Evolutionary conservation across 192 early-diverging fungal genomes (phyloP), one percentile per base, ranked within the genome.

Genomic region (Entomortierella lignicola): DNA sequence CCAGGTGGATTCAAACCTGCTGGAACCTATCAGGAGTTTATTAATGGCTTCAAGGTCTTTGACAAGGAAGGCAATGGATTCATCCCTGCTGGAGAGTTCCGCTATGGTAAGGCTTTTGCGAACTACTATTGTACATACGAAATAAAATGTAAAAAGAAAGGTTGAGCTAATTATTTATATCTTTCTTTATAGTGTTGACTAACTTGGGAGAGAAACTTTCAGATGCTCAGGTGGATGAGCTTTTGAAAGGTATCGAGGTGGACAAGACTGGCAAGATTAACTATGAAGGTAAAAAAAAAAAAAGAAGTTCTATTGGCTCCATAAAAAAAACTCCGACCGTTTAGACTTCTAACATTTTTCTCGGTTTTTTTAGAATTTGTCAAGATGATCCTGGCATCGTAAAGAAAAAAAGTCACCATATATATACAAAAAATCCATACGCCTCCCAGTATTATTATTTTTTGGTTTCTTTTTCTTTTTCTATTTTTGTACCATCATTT

Each of bases 41-140:
- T 92, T 51, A 91, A 94, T 58, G 94, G 92, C 2, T 95, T 95
- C 89, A 91, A 94, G 80, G 93, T 95, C 29, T 94, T 95, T 88
- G 94, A 95, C 84, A 92, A 92, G 83, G 91, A 95, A 27, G 84
- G 87, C 66, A 87, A 87, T 63, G 93, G 93, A 13, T 92, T 85
- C 59, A 95, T 95, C 57, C 85, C 91, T 43, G 88, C 85, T 20
- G 91, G 88, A 53, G 94, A 95, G 77, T 85, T 95, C 21, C 91
- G 92, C 48, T 93, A 92, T 84, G 89, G 89, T 90, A 72, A 66
- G 63, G 71, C n/a, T n/a, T n/a, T n/a, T n/a, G n/a, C n/a, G n/a
- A n/a, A n/a, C n/a, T n/a, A 15, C 20, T 57, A 30, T 30, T 21
- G 20, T 67, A 32, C 51, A 59, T 37, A 25, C 27, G 21, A 32